Evolutionary conservation across 2,329 filamentous ascomycete genomes (phyloP), one percentile per base, ranked within the genome.

Genomic region (Triangularia verruculosa): DNA sequence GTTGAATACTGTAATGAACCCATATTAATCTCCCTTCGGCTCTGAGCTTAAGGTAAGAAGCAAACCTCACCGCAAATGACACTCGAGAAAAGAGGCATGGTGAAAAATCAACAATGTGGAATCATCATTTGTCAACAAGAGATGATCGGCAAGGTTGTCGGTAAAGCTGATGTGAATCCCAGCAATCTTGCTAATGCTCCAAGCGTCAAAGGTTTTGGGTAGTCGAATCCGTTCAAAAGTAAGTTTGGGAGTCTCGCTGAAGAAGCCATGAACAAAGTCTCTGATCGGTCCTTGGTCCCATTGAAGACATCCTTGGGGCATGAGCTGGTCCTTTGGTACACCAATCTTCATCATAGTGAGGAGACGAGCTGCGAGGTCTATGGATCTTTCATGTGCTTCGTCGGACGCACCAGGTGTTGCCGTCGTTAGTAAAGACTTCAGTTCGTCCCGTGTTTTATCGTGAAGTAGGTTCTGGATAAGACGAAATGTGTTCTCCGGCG

Each of bases 121-220:
- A 13, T 59, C 56, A 22, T 59, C 51, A 3, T 59, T 55, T 4
- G 22, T 17, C 13, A 63, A 56, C 6, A 59, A n/a, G 13, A 63
- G 47, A 9, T 63, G 61, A 17, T 63, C 24, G n/a, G 32, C 51
- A n/a, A 60, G 25, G 13, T 63, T 51, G 51, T 30, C 52, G n/a
- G 61, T 63, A 4, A 59, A 59, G n/a, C 34, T 25, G 20, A 59
- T 43, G 4, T 59, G 4, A 2, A 63, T 59, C 7, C 56, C 51
- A 11, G 27, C 28, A 6, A 59, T 2, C 12, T 34, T 34, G 12
- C 11, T 15, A 13, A 34, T 34, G 32, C 32, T 34, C 32, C 32
- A n/a, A 11, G 32, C 32, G 15, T 34, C 15, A 13, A 15, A 7
- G 1, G 4, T 34, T 13, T 34, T 34, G 11, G 32, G 32, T 13